Evolutionary conservation across 2,329 filamentous ascomycete genomes (phyloP), one percentile per base, ranked within the genome.

Genomic region (Elsinoe arachidis): DNA sequence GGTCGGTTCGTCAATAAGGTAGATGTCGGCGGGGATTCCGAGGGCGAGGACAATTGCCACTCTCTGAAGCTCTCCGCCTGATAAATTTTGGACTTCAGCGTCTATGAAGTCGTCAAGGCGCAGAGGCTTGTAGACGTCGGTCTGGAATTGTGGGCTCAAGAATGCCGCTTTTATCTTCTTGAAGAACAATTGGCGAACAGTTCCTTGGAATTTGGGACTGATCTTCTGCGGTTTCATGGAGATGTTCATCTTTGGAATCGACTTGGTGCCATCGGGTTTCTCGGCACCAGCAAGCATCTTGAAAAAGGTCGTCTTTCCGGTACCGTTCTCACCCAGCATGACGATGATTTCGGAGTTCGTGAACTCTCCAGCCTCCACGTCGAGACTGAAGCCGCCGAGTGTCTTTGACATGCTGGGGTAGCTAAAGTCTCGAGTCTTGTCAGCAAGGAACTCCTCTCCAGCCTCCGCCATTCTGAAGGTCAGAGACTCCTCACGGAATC

Each of bases 311-410:
- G 93, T 99, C 81, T 99, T 96, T 72, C 95, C 95, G 35, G 95
- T 99, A 76, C 93, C 93, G 76, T 99, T 99, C 78, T 97, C 92
- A 65, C 93, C 93, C 93, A 99, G 97, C 90, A 99, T 95, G 74
- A 99, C 93, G 58, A 99, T 84, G 65, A 99, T 99, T 71, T 99
- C 93, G 0, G 93, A 99, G 72, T 99, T 92, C 17, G 93, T 97
- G 71, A 99, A 99, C 60, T 86, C 80, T 65, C 95, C 93, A 21
- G 81, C 58, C 47, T 97, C 87, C 63, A 99, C 85, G 58, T 75
- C 81, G 53, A 99, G 83, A 67, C 87, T 83, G 81, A 99, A 99
- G 71, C 80, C 82, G 60, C 91, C 93, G 37, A 97, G 80, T 0
- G 88, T 93, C 82, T 97, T 97, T 73, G 89, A 80, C 90, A 99